These are phyloP conservation scores for Globisporangium viniferum DNA, from an alignment of 352 stramenopile genomes.

Conservation along the genomic window DNA sequence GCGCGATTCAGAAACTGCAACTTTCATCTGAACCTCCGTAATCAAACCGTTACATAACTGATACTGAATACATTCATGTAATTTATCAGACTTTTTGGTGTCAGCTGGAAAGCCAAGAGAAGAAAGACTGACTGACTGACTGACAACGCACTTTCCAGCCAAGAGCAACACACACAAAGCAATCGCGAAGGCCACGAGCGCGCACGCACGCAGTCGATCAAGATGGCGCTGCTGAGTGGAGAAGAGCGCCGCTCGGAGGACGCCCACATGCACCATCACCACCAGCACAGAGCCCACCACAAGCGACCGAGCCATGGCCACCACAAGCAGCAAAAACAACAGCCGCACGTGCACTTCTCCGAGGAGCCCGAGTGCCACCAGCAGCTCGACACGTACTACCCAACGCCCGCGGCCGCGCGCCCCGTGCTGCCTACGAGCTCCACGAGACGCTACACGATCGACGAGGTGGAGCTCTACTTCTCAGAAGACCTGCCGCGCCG, in stretches of 20 bases:
- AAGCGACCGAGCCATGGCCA: neutral
- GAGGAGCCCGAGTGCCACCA: constrained; percentile 28
- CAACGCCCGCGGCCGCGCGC: constrained; percentile 29
- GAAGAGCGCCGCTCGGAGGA: constrained; percentile 3
- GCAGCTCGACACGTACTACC: constrained; percentile 46
- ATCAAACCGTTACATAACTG: neutral
- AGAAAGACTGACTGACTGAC: neutral
- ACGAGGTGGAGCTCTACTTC: constrained; percentile 66
- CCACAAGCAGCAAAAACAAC: neutral
- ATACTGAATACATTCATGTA: neutral
- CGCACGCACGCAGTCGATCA: neutral
- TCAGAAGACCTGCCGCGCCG: constrained; percentile 41
- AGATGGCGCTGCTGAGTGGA: constrained; percentile 10
- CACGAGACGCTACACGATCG: constrained; percentile 47
- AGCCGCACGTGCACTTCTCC: constrained; percentile 49
- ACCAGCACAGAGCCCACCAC: neutral
- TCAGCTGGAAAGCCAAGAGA: neutral
- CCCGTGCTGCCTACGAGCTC: constrained; percentile 44
- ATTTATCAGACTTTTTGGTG: neutral
- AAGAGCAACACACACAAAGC: constrained; percentile 3
- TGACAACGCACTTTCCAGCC: no score
- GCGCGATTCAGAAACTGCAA: neutral
- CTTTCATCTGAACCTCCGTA: neutral
- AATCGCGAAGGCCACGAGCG: neutral
- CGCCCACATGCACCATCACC: neutral